Conservation (phyloP, 2,329 filamentous ascomycete species). For the Paracamarosporium sp. region DNA sequence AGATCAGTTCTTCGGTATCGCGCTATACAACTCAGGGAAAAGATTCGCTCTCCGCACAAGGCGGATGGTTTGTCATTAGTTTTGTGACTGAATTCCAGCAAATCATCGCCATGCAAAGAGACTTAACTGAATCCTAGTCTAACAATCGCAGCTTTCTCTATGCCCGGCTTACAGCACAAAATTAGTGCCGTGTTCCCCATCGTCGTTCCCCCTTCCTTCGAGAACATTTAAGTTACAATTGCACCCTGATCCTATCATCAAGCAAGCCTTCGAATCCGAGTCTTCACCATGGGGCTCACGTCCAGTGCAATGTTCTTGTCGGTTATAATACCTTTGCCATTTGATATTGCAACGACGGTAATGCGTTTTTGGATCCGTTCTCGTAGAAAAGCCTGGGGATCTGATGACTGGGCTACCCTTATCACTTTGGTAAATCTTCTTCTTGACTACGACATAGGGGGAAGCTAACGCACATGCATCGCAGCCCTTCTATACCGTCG, state of each 20-base stretch:
- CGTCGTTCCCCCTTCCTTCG: not conserved
- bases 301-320: not conserved
- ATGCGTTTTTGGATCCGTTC: constrained; percentile 1
- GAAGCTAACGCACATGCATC: not conserved
- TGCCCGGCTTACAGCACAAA: not conserved
- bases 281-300: not conserved
- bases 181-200: not conserved
- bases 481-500: not conserved
- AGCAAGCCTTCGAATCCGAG: not conserved
- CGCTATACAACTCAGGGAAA: not conserved
- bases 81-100: not conserved
- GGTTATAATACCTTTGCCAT: not conserved
- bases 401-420: not conserved
- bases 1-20: not conserved
- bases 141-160: not conserved
- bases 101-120: not conserved
- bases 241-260: not conserved
- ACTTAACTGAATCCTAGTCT: too few species aligned
- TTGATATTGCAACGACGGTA: not conserved
- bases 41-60: not conserved
- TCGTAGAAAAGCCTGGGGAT: not conserved
- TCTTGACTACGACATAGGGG: not conserved
- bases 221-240: not conserved
- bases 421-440: not conserved
- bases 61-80: not conserved